phyloP scores from a whole-genome alignment of 2,329 filamentous ascomycete species.

The Neopestalotiopsis sp. region DNA sequence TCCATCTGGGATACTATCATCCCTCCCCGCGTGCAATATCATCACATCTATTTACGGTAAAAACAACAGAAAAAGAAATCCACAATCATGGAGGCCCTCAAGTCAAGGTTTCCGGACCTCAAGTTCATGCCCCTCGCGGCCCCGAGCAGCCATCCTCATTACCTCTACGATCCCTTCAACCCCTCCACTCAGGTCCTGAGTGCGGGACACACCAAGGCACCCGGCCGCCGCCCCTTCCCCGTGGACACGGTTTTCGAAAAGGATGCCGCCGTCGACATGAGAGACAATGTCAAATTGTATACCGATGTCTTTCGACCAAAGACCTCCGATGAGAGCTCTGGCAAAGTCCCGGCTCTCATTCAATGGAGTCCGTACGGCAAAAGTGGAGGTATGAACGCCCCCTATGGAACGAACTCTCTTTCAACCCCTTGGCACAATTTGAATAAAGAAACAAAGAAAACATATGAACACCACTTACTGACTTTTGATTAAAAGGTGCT shows the following conservation, averaged over 20 bases:
- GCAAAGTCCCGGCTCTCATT: conserved; percentile 33
- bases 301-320: conserved; percentile 33
- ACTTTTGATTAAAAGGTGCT: conserved; percentile 6
- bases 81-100: conserved; percentile 5
- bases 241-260: conserved; percentile 24
- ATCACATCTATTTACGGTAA: too few relatives aligned
- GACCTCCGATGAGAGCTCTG: conserved; percentile 11
- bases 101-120: neutral
- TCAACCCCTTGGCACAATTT: neutral
- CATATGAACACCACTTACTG: conserved; percentile 6
- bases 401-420: conserved; percentile 13
- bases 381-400: conserved; percentile 18
- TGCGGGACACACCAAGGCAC: neutral
- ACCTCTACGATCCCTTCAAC: conserved; percentile 1
- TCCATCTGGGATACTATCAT: too few relatives aligned
- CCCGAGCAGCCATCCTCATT: neutral
- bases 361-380: conserved; percentile 37
- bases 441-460: too few relatives aligned
- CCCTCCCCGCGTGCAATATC: too few relatives aligned
- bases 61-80: neutral
- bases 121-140: neutral
- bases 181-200: conserved; percentile 5
- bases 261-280: conserved; percentile 30
- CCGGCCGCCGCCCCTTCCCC: conserved; percentile 2
- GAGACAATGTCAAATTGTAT: conserved; percentile 33